Percentiles rank a stretch among this genome's conserved stretches.
phyloP scores from a whole-genome alignment of 441 rosid species.

The Macaranga tanarius region DNA sequence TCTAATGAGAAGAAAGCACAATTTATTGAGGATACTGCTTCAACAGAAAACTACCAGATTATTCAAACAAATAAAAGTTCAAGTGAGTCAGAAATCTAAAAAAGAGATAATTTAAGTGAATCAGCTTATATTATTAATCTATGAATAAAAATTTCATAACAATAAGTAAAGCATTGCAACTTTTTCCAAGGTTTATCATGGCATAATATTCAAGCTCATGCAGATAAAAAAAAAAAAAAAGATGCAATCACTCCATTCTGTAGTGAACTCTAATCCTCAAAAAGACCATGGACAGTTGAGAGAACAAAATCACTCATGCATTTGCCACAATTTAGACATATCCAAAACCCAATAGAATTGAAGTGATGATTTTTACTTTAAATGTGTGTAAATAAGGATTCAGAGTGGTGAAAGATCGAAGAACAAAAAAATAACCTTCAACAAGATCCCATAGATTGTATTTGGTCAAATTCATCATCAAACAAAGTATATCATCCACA shows the following conservation, averaged over 20 bases:
- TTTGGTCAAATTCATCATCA: not conserved
- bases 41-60: not conserved
- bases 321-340: too few relatives aligned
- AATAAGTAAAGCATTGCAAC: too few relatives aligned
- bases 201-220: not conserved
- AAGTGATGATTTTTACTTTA: too few relatives aligned
- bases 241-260: not conserved
- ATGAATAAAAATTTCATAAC: not conserved
- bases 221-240: not conserved
- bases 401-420: too few relatives aligned
- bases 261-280: not conserved
- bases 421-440: too few relatives aligned
- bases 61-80: not conserved
- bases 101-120: not conserved
- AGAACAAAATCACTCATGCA: not conserved
- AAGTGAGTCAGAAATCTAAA: not conserved
- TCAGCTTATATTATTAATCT: not conserved
- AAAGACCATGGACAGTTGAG: not conserved
- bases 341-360: not conserved
- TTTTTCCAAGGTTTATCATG: not conserved
- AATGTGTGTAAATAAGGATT: too few relatives aligned
- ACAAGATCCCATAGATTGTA: not conserved
- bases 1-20: not conserved
- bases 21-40: not conserved
- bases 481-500: too few relatives aligned